A percentile compares a stretch with the other conserved stretches of the same genome.
Evolutionary conservation across 495 filamentous ascomycete species (phyloP).

Genomic region (Trichodelitschia bisporula): DNA sequence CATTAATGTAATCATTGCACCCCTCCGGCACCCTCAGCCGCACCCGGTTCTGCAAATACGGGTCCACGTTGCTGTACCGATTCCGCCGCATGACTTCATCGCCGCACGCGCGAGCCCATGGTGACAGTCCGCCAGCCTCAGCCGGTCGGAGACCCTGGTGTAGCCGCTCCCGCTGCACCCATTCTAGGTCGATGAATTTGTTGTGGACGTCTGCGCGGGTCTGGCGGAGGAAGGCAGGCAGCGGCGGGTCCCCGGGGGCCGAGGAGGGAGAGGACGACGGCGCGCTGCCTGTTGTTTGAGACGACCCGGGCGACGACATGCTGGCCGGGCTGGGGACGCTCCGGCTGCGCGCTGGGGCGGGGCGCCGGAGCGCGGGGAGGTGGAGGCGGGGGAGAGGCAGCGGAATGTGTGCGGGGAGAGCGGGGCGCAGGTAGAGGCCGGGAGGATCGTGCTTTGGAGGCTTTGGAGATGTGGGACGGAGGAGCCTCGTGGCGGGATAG

Average conservation of each 20-base stretch:
- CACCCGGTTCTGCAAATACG: constrained; percentile 66
- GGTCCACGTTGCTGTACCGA: constrained; percentile 66
- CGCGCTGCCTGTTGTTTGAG: not conserved
- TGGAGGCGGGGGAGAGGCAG: too few species aligned
- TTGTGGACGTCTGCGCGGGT: constrained; percentile 9
- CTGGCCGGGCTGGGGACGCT: not conserved
- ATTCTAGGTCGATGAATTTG: constrained; percentile 36
- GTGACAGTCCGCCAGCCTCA: too few species aligned
- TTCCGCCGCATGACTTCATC: constrained; percentile 33
- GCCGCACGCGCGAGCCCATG: constrained; percentile 29
- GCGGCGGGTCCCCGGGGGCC: not conserved
- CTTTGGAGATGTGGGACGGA: too few species aligned
- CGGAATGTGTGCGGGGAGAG: too few species aligned
- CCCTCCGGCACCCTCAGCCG: constrained; percentile 60
- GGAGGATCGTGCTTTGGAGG: too few species aligned
- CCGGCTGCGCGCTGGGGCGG: too few species aligned
- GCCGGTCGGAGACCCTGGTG: constrained; percentile 22
- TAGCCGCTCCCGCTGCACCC: constrained; percentile 32
- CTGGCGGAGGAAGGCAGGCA: not conserved
- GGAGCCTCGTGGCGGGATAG: too few species aligned
- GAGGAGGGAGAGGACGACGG: not conserved
- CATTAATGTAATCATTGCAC: constrained; percentile 83
- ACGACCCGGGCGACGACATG: not conserved
- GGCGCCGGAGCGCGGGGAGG: too few species aligned
- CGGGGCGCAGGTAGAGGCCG: too few species aligned